Evolutionary conservation across 2,329 filamentous ascomycete species (phyloP), one percentile per base, ranked within the genome.

Genomic region (Camillea tinctor): DNA sequence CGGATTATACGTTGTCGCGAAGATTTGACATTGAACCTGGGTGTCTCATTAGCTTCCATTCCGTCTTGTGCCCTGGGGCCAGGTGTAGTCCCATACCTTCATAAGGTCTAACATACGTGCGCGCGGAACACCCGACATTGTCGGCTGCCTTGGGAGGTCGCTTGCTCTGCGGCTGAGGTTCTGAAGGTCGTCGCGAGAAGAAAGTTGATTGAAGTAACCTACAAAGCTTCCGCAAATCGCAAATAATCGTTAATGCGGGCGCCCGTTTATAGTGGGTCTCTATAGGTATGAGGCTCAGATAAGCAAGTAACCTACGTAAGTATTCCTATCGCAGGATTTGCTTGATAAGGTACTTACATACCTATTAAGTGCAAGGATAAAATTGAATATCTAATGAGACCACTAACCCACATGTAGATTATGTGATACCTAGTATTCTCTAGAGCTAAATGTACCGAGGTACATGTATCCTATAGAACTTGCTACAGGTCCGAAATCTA

Each of bases 1-100:
- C 23, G 95, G 95, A 78, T 99, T 99, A 82, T 88, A 98, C 56
- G 89, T 93, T 55, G 90, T 91, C 71, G 88, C 89, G 82, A 98
- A 99, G 79, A 98, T 86, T 75, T 88, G 87, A 83, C 92, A 97
- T 89, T 93, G 93, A 72, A 86, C 85, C 93, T 97, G 69, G 8
- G 19, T 22, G 17, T 7, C 4, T 52, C 21, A 50, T 68, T 20
- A 66, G 63, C 30, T 54, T 56, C 15, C 44, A 63, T 49, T 44
- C n/a, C 36, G 36, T 15, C 17, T 44, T 64, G 61, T 9, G 17
- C 15, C 19, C 49, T n/a, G 19, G 49, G 61, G 44, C 9, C 24
- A 9, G n/a, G 2, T 13, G 23, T 1, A 26, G 2, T 0, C 2
- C 3, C 68, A 52, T 77, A 92, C 93, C 88, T 92, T 93, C 81